A percentile compares a stretch with the other conserved stretches of the same genome.
phyloP scores from a whole-genome alignment of 345 rosid species.

The Odontarrhena argentea region DNA sequence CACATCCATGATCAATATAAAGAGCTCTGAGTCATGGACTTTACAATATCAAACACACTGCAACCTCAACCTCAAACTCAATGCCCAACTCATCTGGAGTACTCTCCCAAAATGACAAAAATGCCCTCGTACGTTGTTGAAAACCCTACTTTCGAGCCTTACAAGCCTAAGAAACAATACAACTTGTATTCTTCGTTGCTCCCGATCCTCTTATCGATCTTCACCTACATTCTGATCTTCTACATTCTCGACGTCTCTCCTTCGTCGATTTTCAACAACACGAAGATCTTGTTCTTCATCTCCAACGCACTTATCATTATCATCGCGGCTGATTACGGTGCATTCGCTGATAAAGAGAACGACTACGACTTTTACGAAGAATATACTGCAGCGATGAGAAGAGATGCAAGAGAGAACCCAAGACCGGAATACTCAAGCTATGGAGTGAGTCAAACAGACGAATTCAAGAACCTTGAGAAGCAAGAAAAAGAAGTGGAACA shows the following conservation, averaged over 20 bases:
- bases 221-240: constrained; percentile 34
- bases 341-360: constrained; percentile 20
- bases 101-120: constrained; percentile 24
- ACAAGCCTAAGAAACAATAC: constrained; percentile 24
- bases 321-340: constrained; percentile 38
- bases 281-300: constrained; percentile 35
- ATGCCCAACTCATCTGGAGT: constrained; percentile 26
- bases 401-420: not conserved
- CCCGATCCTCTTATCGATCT: constrained; percentile 24
- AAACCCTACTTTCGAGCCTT: constrained; percentile 31
- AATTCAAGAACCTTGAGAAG: constrained; percentile 14
- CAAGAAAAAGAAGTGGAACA: constrained; percentile 9
- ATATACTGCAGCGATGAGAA: constrained; percentile 25
- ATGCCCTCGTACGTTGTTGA: constrained; percentile 22
- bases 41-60: constrained; percentile 10
- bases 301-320: constrained; percentile 39
- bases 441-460: constrained; percentile 1
- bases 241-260: constrained; percentile 23
- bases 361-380: constrained; percentile 23
- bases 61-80: constrained; percentile 10
- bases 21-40: constrained; percentile 8
- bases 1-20: constrained; percentile 28
- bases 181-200: constrained; percentile 23
- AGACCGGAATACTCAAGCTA: constrained; percentile 1
- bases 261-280: constrained; percentile 32